Percentiles rank a stretch among this genome's conserved stretches.
These are phyloP conservation scores for Macrolepiota albuminosa DNA, from an alignment of 768 basidiomycete species.

Conservation along the genomic window DNA sequence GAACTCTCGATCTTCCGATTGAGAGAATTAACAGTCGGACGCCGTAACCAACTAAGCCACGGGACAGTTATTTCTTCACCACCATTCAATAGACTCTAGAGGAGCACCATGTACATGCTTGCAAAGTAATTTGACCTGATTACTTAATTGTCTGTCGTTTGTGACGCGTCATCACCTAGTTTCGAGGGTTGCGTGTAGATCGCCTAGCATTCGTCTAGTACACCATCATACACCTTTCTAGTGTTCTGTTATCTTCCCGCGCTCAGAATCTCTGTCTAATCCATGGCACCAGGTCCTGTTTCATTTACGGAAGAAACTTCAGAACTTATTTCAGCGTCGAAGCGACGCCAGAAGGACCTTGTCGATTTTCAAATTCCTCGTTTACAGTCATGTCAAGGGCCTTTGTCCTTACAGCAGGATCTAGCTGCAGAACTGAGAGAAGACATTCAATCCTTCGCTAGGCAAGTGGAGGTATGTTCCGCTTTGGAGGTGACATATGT, in stretches of 20 bases:
- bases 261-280: background rate
- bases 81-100: too few species aligned
- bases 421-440: conserved; percentile 72
- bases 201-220: background rate
- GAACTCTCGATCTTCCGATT: conserved; percentile 4
- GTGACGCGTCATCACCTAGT: background rate
- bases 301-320: conserved; percentile 48
- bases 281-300: conserved; percentile 64
- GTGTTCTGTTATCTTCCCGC: background rate
- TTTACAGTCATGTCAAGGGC: conserved; percentile 62
- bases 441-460: conserved; percentile 59
- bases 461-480: conserved; percentile 63
- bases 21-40: background rate
- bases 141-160: too few species aligned
- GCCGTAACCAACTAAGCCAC: conserved; percentile 3
- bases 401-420: conserved; percentile 66
- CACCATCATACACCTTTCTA: background rate
- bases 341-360: conserved; percentile 60
- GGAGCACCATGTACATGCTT: too few species aligned
- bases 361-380: conserved; percentile 70
- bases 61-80: background rate
- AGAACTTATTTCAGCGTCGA: conserved; percentile 44
- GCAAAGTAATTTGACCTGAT: too few species aligned
- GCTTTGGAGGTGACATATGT: conserved; percentile 10
- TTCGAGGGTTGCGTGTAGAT: background rate